A percentile compares a stretch with the other conserved stretches of the same genome.
These are phyloP conservation scores for Suillus placidus DNA, from an alignment of 768 basidiomycete species.

Conservation along the genomic window DNA sequence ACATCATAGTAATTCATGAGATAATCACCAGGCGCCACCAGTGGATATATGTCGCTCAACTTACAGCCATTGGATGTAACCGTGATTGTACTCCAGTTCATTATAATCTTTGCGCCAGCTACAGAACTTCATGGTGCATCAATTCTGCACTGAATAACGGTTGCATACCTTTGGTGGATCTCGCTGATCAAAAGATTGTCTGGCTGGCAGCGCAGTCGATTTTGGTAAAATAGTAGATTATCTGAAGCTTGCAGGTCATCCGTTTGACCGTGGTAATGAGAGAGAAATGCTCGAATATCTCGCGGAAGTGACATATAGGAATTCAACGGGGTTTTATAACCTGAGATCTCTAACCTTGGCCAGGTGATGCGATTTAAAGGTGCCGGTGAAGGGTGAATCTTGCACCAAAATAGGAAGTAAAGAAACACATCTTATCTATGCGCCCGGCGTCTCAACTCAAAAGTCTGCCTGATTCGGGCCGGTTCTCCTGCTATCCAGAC, in stretches of 20 bases:
- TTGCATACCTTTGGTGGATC: constrained; percentile 56
- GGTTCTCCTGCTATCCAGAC: background rate
- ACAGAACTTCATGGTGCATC: constrained; percentile 11
- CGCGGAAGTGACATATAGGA: constrained; percentile 17
- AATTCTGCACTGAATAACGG: background rate
- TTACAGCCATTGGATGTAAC: constrained; percentile 81
- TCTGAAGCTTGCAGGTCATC: constrained; percentile 22
- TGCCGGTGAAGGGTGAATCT: background rate
- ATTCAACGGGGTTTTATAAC: background rate
- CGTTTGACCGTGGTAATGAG: constrained; percentile 23
- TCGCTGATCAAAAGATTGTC: constrained; percentile 65
- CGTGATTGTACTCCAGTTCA: constrained; percentile 68
- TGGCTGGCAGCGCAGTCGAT: constrained; percentile 57
- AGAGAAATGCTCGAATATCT: constrained; percentile 31
- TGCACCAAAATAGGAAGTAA: background rate
- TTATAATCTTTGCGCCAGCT: constrained; percentile 70
- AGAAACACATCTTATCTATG: background rate
- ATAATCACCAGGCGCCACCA: background rate
- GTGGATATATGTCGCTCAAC: constrained; percentile 26
- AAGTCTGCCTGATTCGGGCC: background rate
- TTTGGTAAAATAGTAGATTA: constrained; percentile 67
- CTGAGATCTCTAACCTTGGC: background rate
- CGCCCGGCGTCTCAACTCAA: constrained; percentile 5
- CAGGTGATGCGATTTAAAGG: background rate
- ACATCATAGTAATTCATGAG: background rate